phyloP scores from a whole-genome alignment of 495 filamentous ascomycete genomes.

The Xylaria palmicola region DNA sequence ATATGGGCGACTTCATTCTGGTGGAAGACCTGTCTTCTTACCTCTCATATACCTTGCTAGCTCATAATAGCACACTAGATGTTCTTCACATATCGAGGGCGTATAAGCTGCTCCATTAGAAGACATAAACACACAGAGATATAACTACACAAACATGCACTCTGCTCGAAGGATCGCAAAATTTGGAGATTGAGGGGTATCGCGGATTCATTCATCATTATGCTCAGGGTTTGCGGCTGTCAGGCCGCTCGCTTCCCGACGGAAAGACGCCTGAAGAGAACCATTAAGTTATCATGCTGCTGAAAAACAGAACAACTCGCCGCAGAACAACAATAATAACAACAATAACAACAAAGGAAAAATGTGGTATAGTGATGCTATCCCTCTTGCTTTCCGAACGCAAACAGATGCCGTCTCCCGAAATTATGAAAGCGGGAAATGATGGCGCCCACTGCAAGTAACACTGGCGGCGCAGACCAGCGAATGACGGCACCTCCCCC shows the following conservation, averaged over 20 bases:
- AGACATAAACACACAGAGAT: no score
- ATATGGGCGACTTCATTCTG: no score
- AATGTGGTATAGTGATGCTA: slow-evolving; percentile 8
- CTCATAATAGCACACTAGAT: no score
- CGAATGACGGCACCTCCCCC: not conserved
- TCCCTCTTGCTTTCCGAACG: not conserved
- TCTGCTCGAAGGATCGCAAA: not conserved
- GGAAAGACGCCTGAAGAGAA: slow-evolving; percentile 10
- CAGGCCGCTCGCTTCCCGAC: not conserved
- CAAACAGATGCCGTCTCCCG: not conserved
- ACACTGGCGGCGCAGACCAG: not conserved
- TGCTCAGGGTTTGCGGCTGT: not conserved
- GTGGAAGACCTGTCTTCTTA: no score
- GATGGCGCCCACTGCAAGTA: not conserved
- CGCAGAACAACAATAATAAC: not conserved
- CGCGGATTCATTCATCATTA: slow-evolving; percentile 16
- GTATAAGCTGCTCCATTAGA: no score
- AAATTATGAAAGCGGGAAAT: not conserved
- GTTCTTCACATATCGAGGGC: no score
- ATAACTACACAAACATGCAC: no score
- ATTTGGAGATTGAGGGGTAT: not conserved
- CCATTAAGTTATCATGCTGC: slow-evolving; percentile 6
- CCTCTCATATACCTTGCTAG: no score
- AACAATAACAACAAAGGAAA: no score
- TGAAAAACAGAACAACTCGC: no score